Evolutionary conservation across 306 rosid species (phyloP), one percentile per base, ranked within the genome.

Genomic region (Inga laurina): DNA sequence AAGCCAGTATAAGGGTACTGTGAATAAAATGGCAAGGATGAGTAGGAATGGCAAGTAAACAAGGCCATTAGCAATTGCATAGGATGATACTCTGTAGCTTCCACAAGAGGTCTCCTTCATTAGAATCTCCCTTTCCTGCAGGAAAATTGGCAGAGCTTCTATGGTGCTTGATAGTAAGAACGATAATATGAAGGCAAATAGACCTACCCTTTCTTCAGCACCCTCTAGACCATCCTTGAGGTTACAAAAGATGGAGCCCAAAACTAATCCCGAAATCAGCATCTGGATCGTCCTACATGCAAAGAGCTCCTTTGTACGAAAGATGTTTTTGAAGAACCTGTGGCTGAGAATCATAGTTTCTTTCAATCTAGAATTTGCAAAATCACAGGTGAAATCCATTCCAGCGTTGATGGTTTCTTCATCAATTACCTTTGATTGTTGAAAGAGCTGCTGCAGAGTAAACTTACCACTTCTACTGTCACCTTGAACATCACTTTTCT

Each of bases 21-120:
- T 66, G 84, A 92, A 95, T 68, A 95, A 80, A 79, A 90, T 49
- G 72, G 95, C 97, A 0, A 93, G 82, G 81, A 92, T 89, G 65
- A 93, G 92, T 27, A 93, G 92, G 83, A 93, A 93, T 37, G 97
- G 98, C 79, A 89, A 82, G 81, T 88, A 93, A 62, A 93, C 98
- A 2, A 93, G 76, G 56, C 91, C 93, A 73, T 93, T 93, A 13
- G 97, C 97, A 41, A 93, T 87, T 66, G 93, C 91, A 80, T 93
- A 93, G 32, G 98, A 92, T 34, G 94, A 91, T 71, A 93, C 90
- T 76, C 97, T 83, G 85, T 93, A 93, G 86, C 92, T 93, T 76
- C 98, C 93, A n/a, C 92, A 84, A 22, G 92, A 90, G 5, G 92
- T 93, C 81, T 93, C 98, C 82, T 84, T 92, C 92, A 93, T 88